Percentiles rank a stretch among this genome's conserved stretches.
Conservation (phyloP, 345 rosid species). For the Limnanthes douglasii region DNA sequence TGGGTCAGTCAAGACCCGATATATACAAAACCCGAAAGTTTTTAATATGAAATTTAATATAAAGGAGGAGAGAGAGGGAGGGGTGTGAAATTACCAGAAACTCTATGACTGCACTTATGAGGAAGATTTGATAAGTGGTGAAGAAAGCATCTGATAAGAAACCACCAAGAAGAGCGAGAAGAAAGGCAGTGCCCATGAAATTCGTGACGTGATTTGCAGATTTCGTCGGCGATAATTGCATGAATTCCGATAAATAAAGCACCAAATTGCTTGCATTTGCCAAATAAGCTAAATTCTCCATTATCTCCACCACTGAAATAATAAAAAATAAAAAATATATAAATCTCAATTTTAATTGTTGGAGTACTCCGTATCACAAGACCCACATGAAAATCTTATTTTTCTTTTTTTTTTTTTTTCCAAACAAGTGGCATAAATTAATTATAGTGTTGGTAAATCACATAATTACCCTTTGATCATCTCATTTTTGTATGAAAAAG, state of each 20-base stretch:
- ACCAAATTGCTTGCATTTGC: conserved; percentile 85
- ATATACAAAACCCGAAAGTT: too few species aligned
- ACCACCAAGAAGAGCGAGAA: conserved; percentile 71
- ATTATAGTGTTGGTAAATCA: too few species aligned
- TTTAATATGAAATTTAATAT: too few species aligned
- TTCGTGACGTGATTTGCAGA: conserved; percentile 63
- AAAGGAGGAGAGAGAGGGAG: too few species aligned
- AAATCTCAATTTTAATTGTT: too few species aligned
- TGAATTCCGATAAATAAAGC: conserved; percentile 33
- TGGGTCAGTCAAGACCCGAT: too few species aligned
- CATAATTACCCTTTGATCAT: too few species aligned
- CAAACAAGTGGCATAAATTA: too few species aligned
- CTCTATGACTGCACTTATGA: conserved; percentile 44
- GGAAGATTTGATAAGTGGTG: conserved; percentile 46
- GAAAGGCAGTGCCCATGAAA: conserved; percentile 85
- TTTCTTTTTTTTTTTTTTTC: too few species aligned
- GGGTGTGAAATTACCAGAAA: conserved; percentile 72
- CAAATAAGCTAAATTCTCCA: conserved; percentile 80
- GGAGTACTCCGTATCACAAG: too few species aligned
- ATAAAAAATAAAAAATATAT: background rate
- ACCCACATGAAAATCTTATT: too few species aligned
- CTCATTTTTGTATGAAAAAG: too few species aligned
- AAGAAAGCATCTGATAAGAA: conserved; percentile 67
- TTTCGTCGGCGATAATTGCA: conserved; percentile 61
- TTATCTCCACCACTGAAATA: conserved; percentile 48